Evolutionary conservation across 179 eudicot species (phyloP).

Genomic region (Actinidia chinensis): DNA sequence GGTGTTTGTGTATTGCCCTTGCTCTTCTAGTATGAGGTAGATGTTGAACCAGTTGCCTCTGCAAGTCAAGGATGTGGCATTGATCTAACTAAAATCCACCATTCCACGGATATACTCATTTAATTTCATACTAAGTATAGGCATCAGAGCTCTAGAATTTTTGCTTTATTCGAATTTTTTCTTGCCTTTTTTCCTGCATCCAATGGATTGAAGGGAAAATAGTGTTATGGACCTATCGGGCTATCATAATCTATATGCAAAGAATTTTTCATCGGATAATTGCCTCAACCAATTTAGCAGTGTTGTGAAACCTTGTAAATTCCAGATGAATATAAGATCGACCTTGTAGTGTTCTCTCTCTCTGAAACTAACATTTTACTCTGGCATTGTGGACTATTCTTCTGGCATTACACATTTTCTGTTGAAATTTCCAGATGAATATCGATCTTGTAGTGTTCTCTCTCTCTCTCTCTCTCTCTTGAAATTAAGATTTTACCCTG

Average conservation of each 20-base stretch:
- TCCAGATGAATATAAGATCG: background rate
- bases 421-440: too few species aligned
- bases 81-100: background rate
- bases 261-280: background rate
- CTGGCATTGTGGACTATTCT: too few species aligned
- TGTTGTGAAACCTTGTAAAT: background rate
- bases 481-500: too few species aligned
- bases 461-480: too few species aligned
- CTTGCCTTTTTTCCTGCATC: background rate
- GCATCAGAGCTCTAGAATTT: background rate
- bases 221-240: background rate
- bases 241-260: background rate
- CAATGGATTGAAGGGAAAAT: background rate
- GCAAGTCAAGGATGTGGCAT: background rate
- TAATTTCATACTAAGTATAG: background rate
- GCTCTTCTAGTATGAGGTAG: background rate
- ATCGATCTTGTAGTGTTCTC: too few species aligned
- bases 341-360: background rate
- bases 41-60: background rate
- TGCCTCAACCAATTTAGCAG: background rate
- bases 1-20: slow-evolving; percentile 8
- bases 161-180: background rate
- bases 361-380: too few species aligned
- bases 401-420: too few species aligned
- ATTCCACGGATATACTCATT: slow-evolving; percentile 1